Evolutionary conservation across 169 alveolate species (phyloP), one percentile per base, ranked within the genome.

Genomic region (Sarcocystis neurona): DNA sequence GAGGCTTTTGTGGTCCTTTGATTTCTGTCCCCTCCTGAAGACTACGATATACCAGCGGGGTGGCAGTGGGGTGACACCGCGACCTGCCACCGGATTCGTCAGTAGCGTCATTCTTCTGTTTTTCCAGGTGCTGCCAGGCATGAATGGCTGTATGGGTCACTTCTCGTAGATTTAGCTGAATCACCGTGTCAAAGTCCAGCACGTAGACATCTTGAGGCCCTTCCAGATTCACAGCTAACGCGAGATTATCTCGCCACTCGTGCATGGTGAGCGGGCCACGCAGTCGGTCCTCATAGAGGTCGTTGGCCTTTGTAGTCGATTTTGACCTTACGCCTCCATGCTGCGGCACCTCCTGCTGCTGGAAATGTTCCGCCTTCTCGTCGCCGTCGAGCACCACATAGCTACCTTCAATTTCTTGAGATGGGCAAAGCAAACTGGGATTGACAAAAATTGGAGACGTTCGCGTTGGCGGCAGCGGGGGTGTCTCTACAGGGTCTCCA

Each of bases 51-150:
- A n/a, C n/a, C n/a, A n/a, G n/a, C n/a, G n/a, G n/a, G n/a, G n/a
- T n/a, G n/a, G n/a, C n/a, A n/a, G n/a, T n/a, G n/a, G n/a, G n/a
- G n/a, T n/a, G n/a, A n/a, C n/a, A n/a, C n/a, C n/a, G n/a, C n/a
- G n/a, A n/a, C n/a, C n/a, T n/a, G n/a, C n/a, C n/a, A n/a, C n/a
- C n/a, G n/a, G 41, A 18, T 0, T 72, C 58, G 20, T 72, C 53
- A 32, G 58, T 39, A 68, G 82, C 2, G 41, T 20, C 75, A 1
- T 37, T 72, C 82, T n/a, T 72, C 82, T 72, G 41, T 34, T 41
- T 30, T 72, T 1, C 82, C n/a, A n/a, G n/a, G n/a, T n/a, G n/a
- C n/a, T n/a, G 47, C 82, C 82, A 72, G 39, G 82, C 82, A 39
- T 53, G 82, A 1, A 43, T 32, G 4, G 82, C 56, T 15, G 82